A percentile compares a stretch with the other conserved stretches of the same genome.
Conservation (phyloP, 495 filamentous ascomycete genomes). For the Talaromyces adpressus region DNA sequence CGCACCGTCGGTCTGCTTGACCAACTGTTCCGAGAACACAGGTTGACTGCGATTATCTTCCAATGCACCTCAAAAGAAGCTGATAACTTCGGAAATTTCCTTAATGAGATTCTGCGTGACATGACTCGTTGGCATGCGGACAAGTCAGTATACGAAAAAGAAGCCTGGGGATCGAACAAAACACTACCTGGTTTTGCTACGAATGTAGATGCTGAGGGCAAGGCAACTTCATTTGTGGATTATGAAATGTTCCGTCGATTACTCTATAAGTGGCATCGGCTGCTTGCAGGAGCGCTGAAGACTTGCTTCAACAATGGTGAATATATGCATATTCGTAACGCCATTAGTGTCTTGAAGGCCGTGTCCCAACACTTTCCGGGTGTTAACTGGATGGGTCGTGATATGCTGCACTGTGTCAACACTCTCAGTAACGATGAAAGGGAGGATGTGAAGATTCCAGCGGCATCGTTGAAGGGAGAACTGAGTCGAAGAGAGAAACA, state of each 20-base stretch:
- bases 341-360: constrained; percentile 81
- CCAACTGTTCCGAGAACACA: constrained; percentile 72
- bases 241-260: constrained; percentile 81
- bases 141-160: constrained; percentile 67
- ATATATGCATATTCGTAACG: constrained; percentile 98
- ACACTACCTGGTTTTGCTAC: constrained; percentile 64
- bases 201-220: constrained; percentile 53
- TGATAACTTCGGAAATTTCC: constrained; percentile 81
- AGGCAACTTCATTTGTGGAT: constrained; percentile 59
- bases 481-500: constrained; percentile 69
- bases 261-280: constrained; percentile 83
- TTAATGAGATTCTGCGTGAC: constrained; percentile 72
- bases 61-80: constrained; percentile 83
- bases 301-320: constrained; percentile 71
- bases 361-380: constrained; percentile 75
- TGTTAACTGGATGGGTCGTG: constrained; percentile 78
- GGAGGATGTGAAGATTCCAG: constrained; percentile 85
- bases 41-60: constrained; percentile 74
- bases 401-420: constrained; percentile 61
- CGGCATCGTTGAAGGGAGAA: constrained; percentile 75
- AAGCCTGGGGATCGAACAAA: constrained; percentile 59
- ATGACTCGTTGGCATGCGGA: constrained; percentile 79
- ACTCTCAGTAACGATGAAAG: constrained; percentile 60
- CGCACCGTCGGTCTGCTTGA: constrained; percentile 78
- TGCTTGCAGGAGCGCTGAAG: constrained; percentile 67